These are phyloP conservation scores for Plasmodium ovale DNA, from an alignment of 169 alveolate genomes.

Conservation along the genomic window DNA sequence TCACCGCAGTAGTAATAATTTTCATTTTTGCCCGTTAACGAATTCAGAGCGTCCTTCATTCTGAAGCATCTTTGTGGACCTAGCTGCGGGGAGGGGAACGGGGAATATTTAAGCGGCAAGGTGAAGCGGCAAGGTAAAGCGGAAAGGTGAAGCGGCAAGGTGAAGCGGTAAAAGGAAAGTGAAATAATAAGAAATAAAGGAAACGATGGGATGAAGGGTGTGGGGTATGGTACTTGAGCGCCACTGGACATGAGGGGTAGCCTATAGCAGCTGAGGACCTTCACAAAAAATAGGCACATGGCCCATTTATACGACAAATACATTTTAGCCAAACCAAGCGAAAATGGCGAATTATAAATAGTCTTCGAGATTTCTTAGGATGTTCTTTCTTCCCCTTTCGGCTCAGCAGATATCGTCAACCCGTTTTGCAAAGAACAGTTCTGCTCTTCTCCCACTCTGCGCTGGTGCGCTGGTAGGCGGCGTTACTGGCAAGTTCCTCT, in stretches of 20 bases:
- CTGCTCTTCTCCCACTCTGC: too few species aligned
- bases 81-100: conserved; percentile 32
- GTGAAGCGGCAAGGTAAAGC: conserved; percentile 3
- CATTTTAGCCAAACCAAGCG: not conserved
- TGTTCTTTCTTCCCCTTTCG: not conserved
- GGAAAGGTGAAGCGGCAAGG: not conserved
- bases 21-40: conserved; percentile 1
- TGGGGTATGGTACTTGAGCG: too few species aligned
- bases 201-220: not conserved
- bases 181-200: not conserved
- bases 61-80: conserved; percentile 4
- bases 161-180: not conserved
- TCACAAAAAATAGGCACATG: conserved; percentile 13
- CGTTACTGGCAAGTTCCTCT: too few species aligned
- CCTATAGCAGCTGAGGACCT: conserved; percentile 15
- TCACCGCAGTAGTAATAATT: conserved; percentile 76
- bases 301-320: not conserved
- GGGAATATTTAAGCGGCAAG: conserved; percentile 13
- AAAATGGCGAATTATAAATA: too few species aligned
- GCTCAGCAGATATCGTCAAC: too few species aligned
- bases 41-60: not conserved
- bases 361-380: not conserved
- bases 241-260: conserved; percentile 37
- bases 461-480: too few species aligned
- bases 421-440: too few species aligned